Base-by-base conservation (phyloP, 306 rosid genomes). In the Ammopiptanthus mongolicus region DNA sequence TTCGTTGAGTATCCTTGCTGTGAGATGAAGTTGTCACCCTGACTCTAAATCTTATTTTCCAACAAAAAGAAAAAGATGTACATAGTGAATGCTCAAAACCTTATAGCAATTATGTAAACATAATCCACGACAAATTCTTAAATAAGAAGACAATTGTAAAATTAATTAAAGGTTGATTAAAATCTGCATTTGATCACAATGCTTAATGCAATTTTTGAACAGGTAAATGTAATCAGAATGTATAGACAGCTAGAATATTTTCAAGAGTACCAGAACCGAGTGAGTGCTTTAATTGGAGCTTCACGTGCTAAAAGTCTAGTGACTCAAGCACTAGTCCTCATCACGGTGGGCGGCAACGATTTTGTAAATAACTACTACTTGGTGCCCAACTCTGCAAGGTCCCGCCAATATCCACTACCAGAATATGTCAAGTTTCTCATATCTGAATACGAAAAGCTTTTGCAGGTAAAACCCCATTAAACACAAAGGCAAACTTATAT, bases 281-380 rank as follows among this genome's bases (percentile, higher is more conserved):
- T 87, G 76, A 9, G 46, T 10, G 74, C 77, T 17, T 34, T 82
- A 12, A 71, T 87, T 0, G 90, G 97, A n/a, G 50, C 47, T 0
- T 59, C 29, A 0, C 48, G 14, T 10, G 60, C 90, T 0, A 80
- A 75, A 46, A 59, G 72, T 42, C 85, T 87, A 0, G 84, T 91
- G 66, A 83, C 68, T 47, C 77, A 74, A 74, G 87, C 93, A 17
- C 80, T 88, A 13, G 59, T 87, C 25, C 91, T 88, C 4, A 81
- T 88, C 80, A 78, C 83, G 0, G 87, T 80, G 0, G 89, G 90
- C 36, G 92, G 92, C 60, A 91, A 85, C 62, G 93, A 88, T 53
- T 91, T 91, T 41, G 97, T 91, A 1, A 91, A 88, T 84, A 88
- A 91, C 81, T 91, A 87, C 76, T 84, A 78, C 75, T 60, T 87